Base-by-base conservation (phyloP, 2,329 filamentous ascomycete genomes). In the Colletotrichum liaoningense region DNA sequence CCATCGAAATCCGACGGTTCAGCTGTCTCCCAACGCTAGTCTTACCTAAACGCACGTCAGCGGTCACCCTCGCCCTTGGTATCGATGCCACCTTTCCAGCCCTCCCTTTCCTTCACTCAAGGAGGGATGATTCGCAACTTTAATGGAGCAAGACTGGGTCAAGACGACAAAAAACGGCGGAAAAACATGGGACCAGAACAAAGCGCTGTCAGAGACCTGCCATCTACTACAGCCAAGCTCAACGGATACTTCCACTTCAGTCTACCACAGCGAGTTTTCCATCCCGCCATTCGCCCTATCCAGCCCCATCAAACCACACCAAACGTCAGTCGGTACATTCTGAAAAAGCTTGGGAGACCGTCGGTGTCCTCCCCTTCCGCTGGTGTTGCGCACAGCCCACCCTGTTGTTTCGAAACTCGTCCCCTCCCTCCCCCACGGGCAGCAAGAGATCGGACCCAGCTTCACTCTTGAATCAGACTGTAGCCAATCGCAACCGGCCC, bases 261-360 rank as follows among this genome's bases (percentile, higher is more conserved):
- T 62, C 35, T 55, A 73, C 67, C 60, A 73, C 33, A 67, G 67
- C 66, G 59, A 72, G 58, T 54, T 49, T 60, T 56, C 59, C 63
- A 26, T 56, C 46, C 63, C 46, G 42, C 30, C 56, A 30, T 52
- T 30, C 22, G 22, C 30, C 19, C 59, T 42, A 3, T 33, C n/a
- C 26, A 69, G 60, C 66, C 33, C 66, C 54, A 49, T 8, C 42
- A 42, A 65, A 70, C 59, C 66, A 35, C 56, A 58, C 19, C 9
- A 49, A 24, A 35, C 42, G 42, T 35, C 60, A 63, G 46, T 8
- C 26, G 9, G n/a, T 33, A 26, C 28, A 24, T 57, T 57, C 9
- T 22, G n/a, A 28, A 64, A 60, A 55, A 42, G 59, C 46, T 63
- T 63, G 24, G 49, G 42, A 33, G 33, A 60, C 55, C 33, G 59